These are phyloP conservation scores for Dendrobium catenatum DNA, from an alignment of 106 monocot genomes.

Conservation along the genomic window DNA sequence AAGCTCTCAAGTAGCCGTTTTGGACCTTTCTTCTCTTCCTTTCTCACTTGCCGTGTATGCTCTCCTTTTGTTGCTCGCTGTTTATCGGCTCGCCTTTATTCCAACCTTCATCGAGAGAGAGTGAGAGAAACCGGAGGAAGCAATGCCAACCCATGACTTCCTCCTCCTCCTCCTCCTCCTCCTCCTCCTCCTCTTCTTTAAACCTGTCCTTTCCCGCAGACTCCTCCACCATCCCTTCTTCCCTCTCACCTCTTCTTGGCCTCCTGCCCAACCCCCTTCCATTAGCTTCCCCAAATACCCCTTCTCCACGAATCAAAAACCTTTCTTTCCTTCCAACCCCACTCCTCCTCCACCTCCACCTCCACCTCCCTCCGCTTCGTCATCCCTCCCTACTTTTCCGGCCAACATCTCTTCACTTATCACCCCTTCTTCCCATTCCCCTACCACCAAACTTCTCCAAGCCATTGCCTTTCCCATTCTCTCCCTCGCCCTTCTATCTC, in stretches of 20 bases:
- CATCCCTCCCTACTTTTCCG: conserved; percentile 31
- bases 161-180: neutral
- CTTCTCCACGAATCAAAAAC: conserved; percentile 7
- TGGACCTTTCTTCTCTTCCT: neutral
- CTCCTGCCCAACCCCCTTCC: conserved; percentile 16
- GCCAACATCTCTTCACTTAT: conserved; percentile 33
- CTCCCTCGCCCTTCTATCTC: conserved; percentile 19
- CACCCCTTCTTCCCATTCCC: conserved; percentile 11
- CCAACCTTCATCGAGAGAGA: neutral
- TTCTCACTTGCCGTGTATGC: neutral
- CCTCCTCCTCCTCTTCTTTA: neutral
- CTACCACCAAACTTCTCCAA: conserved; percentile 32
- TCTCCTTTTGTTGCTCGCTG: neutral
- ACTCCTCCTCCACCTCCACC: conserved; percentile 4
- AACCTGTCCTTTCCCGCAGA: conserved; percentile 3
- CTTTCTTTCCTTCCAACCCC: conserved; percentile 13
- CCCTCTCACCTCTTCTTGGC: conserved; percentile 12
- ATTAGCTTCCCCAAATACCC: conserved; percentile 19
- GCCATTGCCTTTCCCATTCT: conserved; percentile 28
- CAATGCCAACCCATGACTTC: neutral
- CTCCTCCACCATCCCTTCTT: conserved; percentile 32
- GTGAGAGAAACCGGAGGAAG: neutral
- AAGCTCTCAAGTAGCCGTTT: neutral
- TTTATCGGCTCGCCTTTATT: neutral
- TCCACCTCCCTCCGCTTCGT: neutral